These are phyloP conservation scores for Coelastrella sp. DNA, from an alignment of 139 green algal species.

Conservation along the genomic window DNA sequence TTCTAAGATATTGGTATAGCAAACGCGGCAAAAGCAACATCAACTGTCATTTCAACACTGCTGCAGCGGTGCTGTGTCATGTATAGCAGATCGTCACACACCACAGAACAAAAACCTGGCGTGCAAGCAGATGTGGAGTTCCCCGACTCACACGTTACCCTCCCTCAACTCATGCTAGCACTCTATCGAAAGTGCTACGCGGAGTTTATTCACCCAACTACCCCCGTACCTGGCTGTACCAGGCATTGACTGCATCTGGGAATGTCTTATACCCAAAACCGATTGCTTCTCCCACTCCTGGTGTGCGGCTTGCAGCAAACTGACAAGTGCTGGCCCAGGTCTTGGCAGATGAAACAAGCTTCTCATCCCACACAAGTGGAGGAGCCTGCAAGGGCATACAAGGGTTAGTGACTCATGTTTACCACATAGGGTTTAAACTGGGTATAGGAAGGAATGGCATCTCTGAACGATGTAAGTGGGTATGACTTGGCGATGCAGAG, in stretches of 20 bases:
- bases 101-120: too few relatives aligned
- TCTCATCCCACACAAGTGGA: conserved; percentile 47
- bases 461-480: neutral
- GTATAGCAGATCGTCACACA: too few relatives aligned
- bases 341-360: conserved; percentile 37
- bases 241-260: conserved; percentile 29
- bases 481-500: too few relatives aligned
- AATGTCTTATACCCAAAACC: conserved; percentile 39
- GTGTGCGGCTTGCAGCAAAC: neutral
- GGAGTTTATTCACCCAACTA: too few relatives aligned
- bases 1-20: too few relatives aligned
- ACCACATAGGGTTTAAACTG: neutral
- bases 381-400: neutral
- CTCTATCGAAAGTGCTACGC: too few relatives aligned
- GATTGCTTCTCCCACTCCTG: conserved; percentile 45
- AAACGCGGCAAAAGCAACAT: too few relatives aligned
- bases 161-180: too few relatives aligned
- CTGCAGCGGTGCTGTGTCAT: too few relatives aligned
- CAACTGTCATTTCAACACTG: too few relatives aligned
- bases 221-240: conserved; percentile 47
- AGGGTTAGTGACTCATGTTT: neutral
- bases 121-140: too few relatives aligned
- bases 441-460: neutral
- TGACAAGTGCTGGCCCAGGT: conserved; percentile 48
- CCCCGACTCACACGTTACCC: too few relatives aligned